Evolutionary conservation across 495 filamentous ascomycete genomes (phyloP), one percentile per base, ranked within the genome.

Genomic region (Talaromyces adpressus): DNA sequence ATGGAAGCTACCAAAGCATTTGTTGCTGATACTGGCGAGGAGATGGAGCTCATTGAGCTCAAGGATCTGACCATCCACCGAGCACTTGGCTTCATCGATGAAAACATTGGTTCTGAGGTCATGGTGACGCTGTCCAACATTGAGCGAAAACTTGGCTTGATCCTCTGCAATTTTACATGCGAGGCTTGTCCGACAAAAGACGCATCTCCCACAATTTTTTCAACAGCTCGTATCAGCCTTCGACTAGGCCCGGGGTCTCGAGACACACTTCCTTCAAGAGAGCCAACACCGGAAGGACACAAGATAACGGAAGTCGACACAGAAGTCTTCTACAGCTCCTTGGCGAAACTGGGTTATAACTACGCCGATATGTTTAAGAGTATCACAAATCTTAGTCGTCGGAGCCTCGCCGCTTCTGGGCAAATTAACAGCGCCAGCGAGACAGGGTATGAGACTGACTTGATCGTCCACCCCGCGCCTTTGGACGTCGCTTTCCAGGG

Each of bases 11-110:
- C 66, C 16, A 59, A 29, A 14, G 56, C n/a, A 30, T 14, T 59
- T 11, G 27, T 16, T 9, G 56, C 54, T 27, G 49, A 52, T 52
- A n/a, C 49, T 2, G 49, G 12, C 5, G 14, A 18, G 18, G 45
- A 49, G 45, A 49, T 52, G 5, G n/a, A 52, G n/a, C 49, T 52
- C 3, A 23, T 68, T 4, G 62, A 69, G 36, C 12, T 73, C 16
- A 23, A 61, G 0, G 32, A 69, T 34, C 22, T 73, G 12, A 6
- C 62, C 9, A 81, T 84, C 8, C 16, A 66, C 0, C 72, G 66
- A 27, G 81, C 81, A 1, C 76, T 84, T 34, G 72, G 68, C 20
- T 67, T 83, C 6, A 76, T 79, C 18, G 39, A 54, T 16, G 68
- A 70, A 3, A 64, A 72, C 0, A 29, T 63, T 4, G 81, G 80